Percentiles rank a stretch among this genome's conserved stretches.
Conservation (phyloP, 768 basidiomycete genomes). For the Amanita brunnescens region DNA sequence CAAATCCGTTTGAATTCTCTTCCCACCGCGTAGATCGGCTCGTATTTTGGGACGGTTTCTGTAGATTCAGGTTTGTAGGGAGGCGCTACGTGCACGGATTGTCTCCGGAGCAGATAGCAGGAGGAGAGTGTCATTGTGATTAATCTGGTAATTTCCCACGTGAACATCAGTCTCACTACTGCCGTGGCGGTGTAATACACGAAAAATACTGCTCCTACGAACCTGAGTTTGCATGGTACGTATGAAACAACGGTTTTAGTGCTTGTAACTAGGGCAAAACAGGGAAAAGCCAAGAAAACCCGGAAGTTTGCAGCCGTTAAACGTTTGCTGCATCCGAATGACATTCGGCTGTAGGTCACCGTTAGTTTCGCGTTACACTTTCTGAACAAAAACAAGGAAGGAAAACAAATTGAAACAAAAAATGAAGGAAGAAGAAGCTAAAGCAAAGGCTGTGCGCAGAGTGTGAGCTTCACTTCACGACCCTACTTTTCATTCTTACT, state of each 20-base stretch:
- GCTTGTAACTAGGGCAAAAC: background rate
- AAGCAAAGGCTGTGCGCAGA: constrained; percentile 67
- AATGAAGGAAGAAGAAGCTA: constrained; percentile 74
- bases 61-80: too few relatives aligned
- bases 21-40: too few relatives aligned
- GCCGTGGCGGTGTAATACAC: too few relatives aligned
- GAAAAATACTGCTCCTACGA: too few relatives aligned
- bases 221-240: background rate
- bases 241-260: background rate
- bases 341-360: constrained; percentile 72
- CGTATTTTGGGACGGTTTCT: too few relatives aligned
- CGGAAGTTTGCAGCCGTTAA: constrained; percentile 94
- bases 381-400: constrained; percentile 48
- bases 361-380: constrained; percentile 3
- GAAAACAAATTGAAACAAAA: constrained; percentile 88
- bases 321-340: constrained; percentile 88
- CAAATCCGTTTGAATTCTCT: too few relatives aligned
- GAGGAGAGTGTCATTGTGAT: too few relatives aligned
- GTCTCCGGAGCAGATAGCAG: too few relatives aligned
- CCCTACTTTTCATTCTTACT: constrained; percentile 2
- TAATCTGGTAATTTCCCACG: too few relatives aligned
- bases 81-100: too few relatives aligned
- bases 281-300: constrained; percentile 91
- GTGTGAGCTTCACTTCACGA: constrained; percentile 47
- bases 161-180: too few relatives aligned